Evolutionary conservation across 768 basidiomycete species (phyloP), one percentile per base, ranked within the genome.

Genomic region (Tephrocybe sp.): DNA sequence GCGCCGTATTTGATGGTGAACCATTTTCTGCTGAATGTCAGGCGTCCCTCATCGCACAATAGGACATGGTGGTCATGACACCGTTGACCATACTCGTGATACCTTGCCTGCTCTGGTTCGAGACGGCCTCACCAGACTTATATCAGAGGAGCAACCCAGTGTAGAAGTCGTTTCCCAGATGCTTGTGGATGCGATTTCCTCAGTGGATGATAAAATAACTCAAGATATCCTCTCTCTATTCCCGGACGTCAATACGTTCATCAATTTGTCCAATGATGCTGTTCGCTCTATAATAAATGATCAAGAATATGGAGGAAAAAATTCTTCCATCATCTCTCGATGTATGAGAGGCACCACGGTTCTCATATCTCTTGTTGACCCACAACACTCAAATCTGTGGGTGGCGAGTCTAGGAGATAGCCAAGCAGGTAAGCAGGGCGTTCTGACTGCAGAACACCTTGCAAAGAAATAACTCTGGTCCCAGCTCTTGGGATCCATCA

Each of bases 381-480:
- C 78, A 4, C 34, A 48, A 12, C 61, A 55, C 11, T 63, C 66
- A 19, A 75, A 79, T 49, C 52, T 82, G 1, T 82, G 80, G 79
- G 76, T 81, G 11, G 79, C 76, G 3, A 80, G 77, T 59, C 63
- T 82, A 28, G 82, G 82, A 4, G 81, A 83, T 59, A 79, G 79
- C 54, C 71, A 71, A 54, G 79, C 78, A 49, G 71, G 81, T 79
- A 50, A 47, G 71, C 52, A 36, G 22, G 30, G 46, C n/a, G 40
- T 35, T 39, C n/a, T 18, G 39, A 16, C 30, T 34, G 15, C 12
- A 9, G 26, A 22, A 12, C 32, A 35, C 18, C 3, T 39, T 12
- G 19, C 3, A 27, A 13, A 47, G 15, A 15, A 34, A 27, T 47
- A 28, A 13, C 22, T 36, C 6, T 16, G 18, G 34, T 28, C 39